Evolutionary conservation across 1,284 basidiomycete species (phyloP), one percentile per base, ranked within the genome.

Genomic region (Boletus semigastroideus): DNA sequence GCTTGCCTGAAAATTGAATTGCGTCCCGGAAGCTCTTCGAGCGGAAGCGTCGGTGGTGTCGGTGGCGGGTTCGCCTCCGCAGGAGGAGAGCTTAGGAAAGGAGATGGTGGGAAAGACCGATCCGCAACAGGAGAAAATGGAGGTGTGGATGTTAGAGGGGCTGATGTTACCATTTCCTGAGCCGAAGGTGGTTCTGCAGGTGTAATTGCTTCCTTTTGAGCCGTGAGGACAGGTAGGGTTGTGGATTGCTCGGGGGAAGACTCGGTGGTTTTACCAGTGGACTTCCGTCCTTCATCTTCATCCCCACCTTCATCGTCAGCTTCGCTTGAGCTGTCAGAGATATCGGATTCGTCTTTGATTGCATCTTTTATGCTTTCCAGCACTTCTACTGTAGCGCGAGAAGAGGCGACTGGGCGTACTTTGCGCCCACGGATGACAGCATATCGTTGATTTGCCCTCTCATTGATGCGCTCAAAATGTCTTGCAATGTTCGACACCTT

Each of bases 361-460:
- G 92, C 95, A 63, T 98, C 94, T 63, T 92, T 87, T 56, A 98
- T 84, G 62, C 92, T 97, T 58, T 92, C 87, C 42, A 98, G 84
- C 36, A 98, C 84, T 65, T 95, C 87, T 1, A 98, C 92, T 54
- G 87, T 94, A 8, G 94, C 94, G 49, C 88, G 84, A 4, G 94
- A 90, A 31, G 88, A 87, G 8, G 90, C 90, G 9, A 99, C 93
- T 2, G 97, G 96, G 36, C 96, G 85, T n/a, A 94, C 92, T 40
- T 92, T 84, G 57, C 86, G 88, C 14, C 90, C 88, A n/a, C 93
- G 82, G 60, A 94, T 89, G 48, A 92, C 84, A 38, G 83, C 79
- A 63, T 90, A 90, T 25, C 86, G 80, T 42, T 80, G 79, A 60
- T 77, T 87, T 4, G 81, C 75, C 19, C 82, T 81, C 59, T 91